These are phyloP conservation scores for Russula dissimulans DNA, from an alignment of 768 basidiomycete species.

Conservation along the genomic window DNA sequence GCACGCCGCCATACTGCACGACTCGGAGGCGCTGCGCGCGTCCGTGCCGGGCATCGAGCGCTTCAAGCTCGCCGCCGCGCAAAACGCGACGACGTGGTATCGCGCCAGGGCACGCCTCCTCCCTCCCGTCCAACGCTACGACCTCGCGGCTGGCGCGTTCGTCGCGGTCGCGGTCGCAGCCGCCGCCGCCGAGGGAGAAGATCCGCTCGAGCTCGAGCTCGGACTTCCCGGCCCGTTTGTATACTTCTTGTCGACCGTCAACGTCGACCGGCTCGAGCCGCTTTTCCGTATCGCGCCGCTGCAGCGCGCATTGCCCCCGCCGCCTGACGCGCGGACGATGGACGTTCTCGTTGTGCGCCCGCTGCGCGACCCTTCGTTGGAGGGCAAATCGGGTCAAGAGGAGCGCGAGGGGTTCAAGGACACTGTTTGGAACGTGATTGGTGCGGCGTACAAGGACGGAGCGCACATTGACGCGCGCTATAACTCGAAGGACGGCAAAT, in stretches of 20 bases:
- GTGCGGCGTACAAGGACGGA: slow-evolving; percentile 71
- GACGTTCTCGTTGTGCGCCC: slow-evolving; percentile 78
- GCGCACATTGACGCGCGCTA: slow-evolving; percentile 53
- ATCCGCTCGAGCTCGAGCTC: slow-evolving; percentile 39
- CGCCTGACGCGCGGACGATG: slow-evolving; percentile 35
- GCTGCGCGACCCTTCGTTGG: slow-evolving; percentile 42
- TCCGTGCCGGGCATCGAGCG: slow-evolving; percentile 70
- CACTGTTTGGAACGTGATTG: slow-evolving; percentile 46
- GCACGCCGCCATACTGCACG: slow-evolving; percentile 76
- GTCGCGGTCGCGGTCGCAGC: slow-evolving; percentile 34
- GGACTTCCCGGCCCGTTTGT: slow-evolving; percentile 58
- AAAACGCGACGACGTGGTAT: slow-evolving; percentile 71
- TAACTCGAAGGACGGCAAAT: slow-evolving; percentile 36
- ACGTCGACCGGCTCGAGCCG: slow-evolving; percentile 82
- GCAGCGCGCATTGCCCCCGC: slow-evolving; percentile 36
- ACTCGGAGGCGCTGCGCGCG: slow-evolving; percentile 67
- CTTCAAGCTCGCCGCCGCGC: slow-evolving; percentile 76
- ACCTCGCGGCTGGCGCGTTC: slow-evolving; percentile 42
- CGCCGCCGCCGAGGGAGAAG: slow-evolving; percentile 27
- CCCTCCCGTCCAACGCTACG: slow-evolving; percentile 49
- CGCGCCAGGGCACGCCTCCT: slow-evolving; percentile 47
- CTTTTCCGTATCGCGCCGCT: slow-evolving; percentile 70
- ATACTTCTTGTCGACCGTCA: slow-evolving; percentile 77
- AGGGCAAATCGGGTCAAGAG: slow-evolving; percentile 31
- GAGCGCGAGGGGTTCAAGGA: slow-evolving; percentile 41